phyloP scores from a whole-genome alignment of 2,329 filamentous ascomycete genomes.

The Aspergillus intermedius region DNA sequence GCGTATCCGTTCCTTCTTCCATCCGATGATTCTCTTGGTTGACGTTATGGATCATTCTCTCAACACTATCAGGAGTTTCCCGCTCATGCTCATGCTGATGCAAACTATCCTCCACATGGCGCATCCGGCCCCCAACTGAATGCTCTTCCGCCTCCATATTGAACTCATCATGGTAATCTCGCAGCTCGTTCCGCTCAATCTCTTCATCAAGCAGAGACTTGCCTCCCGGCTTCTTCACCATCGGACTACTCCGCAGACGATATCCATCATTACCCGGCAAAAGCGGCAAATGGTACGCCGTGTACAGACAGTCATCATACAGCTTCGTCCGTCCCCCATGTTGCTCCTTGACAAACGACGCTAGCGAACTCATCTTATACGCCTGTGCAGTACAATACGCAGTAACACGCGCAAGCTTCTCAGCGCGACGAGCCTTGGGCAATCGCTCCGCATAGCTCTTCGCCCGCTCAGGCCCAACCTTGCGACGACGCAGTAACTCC shows the following conservation, averaged over 20 bases:
- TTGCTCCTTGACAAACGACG: constrained; percentile 77
- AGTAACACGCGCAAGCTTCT: constrained; percentile 83
- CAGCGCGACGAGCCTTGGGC: constrained; percentile 77
- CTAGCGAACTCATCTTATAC: constrained; percentile 83
- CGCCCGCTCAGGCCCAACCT: constrained; percentile 47
- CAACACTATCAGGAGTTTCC: background rate
- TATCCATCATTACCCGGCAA: constrained; percentile 82
- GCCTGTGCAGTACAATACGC: constrained; percentile 95
- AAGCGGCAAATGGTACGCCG: constrained; percentile 86
- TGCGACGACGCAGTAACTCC: constrained; percentile 53
- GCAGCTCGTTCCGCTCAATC: constrained; percentile 85
- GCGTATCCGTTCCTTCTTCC: constrained; percentile 4
- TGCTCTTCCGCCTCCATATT: constrained; percentile 58
- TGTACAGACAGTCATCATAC: constrained; percentile 96
- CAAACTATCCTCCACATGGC: constrained; percentile 15
- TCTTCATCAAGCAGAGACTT: constrained; percentile 90
- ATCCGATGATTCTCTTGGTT: constrained; percentile 18
- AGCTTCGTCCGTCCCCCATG: constrained; percentile 91
- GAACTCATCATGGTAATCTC: constrained; percentile 88
- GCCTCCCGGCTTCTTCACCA: constrained; percentile 85
- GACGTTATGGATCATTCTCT: background rate
- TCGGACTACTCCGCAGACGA: constrained; percentile 79
- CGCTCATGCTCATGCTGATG: constrained; percentile 6
- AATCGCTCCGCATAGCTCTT: constrained; percentile 94
- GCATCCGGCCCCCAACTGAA: constrained; percentile 33